Evolutionary conservation across 768 basidiomycete species (phyloP), one percentile per base, ranked within the genome.

Genomic region (Tricholoma terreum): DNA sequence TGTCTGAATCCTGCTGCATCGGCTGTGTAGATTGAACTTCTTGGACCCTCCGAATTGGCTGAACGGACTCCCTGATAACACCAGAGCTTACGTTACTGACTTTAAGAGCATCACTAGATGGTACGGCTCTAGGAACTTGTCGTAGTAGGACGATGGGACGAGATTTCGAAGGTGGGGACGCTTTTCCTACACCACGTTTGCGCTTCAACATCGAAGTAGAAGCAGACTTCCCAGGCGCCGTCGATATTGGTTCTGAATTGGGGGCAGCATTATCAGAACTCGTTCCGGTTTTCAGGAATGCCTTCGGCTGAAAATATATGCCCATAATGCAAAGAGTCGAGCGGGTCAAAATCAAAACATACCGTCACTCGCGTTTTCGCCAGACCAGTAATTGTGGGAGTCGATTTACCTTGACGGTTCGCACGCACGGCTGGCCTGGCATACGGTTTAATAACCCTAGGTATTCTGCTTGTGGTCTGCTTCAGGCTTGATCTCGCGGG

Each of bases 401-500:
- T 58, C 34, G 56, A 35, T 42, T 58, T 48, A 54, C 19, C 50
- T 54, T 56, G 59, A 52, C 54, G 52, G 36, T 57, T 46, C 22
- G 50, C 3, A 55, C 60, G 36, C 59, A 57, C 19, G 31, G 61
- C 45, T 50, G 75, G 75, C 57, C 82, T 76, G 30, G 78, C 70
- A 67, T 87, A 87, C 2, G 85, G 86, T 54, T 86, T 87, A 22
- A 67, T 78, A 40, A 84, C 82, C 57, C 86, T 77, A 15, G 86
- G 86, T 62, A 87, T 87, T 66, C 77, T 77, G 68, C 86, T 85
- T 0, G 74, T 77, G 7, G 74, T 68, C 59, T 84, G 81, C 63
- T 78, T 83, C 52, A 86, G 64, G 45, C 59, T 75, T 15, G 82
- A 81, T 55, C 78, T 81, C 4, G 63, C 58, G 36, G 75, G 68